A percentile compares a stretch with the other conserved stretches of the same genome.
Conservation (phyloP, 345 rosid genomes). For the Theobroma cacao region DNA sequence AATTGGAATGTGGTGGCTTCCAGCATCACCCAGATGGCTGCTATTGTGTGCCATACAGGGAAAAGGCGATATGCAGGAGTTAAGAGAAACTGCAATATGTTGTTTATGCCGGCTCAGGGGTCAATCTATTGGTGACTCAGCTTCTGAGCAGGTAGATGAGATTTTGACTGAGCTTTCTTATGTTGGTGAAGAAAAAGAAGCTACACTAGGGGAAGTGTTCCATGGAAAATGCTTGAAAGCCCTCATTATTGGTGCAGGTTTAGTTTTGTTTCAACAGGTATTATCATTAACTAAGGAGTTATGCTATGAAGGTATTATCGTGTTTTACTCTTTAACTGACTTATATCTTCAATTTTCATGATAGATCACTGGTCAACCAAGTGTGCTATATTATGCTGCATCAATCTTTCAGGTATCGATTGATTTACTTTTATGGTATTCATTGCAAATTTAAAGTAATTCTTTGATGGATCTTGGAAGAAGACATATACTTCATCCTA, state of each 20-base stretch:
- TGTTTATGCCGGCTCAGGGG: conserved; percentile 79
- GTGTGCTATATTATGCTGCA: conserved; percentile 94
- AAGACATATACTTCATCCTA: conserved; percentile 12
- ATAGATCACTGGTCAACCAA: conserved; percentile 98
- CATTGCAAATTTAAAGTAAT: not conserved
- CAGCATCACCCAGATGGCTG: conserved; percentile 94
- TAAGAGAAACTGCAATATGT: conserved; percentile 59
- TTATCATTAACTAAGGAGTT: conserved; percentile 1
- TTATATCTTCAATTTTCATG: conserved; percentile 20
- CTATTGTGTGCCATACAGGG: conserved; percentile 76
- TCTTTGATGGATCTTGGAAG: conserved; percentile 3
- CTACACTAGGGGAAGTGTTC: conserved; percentile 57
- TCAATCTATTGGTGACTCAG: conserved; percentile 61
- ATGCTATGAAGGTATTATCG: not conserved
- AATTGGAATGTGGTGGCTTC: conserved; percentile 96
- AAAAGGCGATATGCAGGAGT: conserved; percentile 63
- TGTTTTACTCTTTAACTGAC: not conserved
- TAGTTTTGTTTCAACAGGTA: conserved; percentile 97
- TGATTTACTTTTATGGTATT: not conserved
- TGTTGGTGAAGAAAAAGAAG: conserved; percentile 72
- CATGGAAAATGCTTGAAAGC: conserved; percentile 87
- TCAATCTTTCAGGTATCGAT: conserved; percentile 73
- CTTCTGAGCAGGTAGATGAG: conserved; percentile 64
- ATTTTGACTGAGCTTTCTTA: conserved; percentile 63
- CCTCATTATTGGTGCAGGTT: conserved; percentile 75